Conservation (phyloP, 148 eudicot genomes). For the Selenicereus undatus region DNA sequence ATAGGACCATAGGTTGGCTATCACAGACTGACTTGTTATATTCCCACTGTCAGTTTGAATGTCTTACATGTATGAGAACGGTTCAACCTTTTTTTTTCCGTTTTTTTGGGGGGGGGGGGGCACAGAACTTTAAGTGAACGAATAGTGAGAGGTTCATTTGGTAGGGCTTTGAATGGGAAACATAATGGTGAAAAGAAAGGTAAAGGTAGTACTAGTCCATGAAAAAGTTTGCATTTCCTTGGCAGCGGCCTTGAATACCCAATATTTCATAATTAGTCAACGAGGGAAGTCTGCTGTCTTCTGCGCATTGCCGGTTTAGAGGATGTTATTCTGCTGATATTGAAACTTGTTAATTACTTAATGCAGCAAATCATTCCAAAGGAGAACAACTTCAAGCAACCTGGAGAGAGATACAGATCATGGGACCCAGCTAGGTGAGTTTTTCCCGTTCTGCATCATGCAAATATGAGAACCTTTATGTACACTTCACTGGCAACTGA, state of each 20-base stretch:
- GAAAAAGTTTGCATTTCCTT: background rate
- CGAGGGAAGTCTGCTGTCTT: background rate
- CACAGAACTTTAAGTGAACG: no score
- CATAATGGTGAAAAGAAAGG: background rate
- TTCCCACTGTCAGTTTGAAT: background rate
- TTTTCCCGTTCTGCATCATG: background rate
- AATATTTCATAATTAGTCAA: background rate
- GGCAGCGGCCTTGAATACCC: background rate
- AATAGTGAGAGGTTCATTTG: no score
- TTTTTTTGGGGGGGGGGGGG: background rate
- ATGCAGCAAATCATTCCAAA: conserved; percentile 66
- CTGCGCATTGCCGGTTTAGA: background rate
- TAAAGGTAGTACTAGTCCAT: background rate
- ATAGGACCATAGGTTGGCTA: background rate
- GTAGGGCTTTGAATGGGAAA: background rate
- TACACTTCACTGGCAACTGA: background rate
- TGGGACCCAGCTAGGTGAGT: conserved; percentile 68
- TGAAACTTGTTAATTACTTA: conserved; percentile 1
- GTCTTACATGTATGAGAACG: background rate
- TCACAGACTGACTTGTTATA: background rate
- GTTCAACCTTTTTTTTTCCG: no score
- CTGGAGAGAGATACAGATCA: conserved; percentile 83
- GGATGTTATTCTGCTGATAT: background rate
- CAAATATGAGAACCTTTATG: background rate
- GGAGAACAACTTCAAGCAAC: conserved; percentile 92